These are phyloP conservation scores for Naganishia vaughanmartiniae DNA, from an alignment of 768 basidiomycete species.

Conservation along the genomic window DNA sequence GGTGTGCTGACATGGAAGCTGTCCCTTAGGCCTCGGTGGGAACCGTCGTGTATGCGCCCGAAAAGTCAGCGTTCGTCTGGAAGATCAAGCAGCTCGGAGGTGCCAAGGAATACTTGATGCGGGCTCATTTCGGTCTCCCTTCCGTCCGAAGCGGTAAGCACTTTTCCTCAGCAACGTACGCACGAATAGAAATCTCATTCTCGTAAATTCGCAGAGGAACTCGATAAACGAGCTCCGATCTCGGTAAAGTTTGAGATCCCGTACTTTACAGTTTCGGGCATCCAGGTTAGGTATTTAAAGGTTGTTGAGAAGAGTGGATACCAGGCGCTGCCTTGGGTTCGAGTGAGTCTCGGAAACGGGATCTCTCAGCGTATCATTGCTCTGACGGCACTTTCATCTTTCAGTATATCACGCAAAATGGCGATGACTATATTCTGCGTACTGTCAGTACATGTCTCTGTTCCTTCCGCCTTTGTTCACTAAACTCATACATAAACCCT, in stretches of 20 bases:
- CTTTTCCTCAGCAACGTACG: not conserved
- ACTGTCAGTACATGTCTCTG: constrained; percentile 33
- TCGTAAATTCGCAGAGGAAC: constrained; percentile 57
- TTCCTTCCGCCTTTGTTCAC: not conserved
- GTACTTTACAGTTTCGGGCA: constrained; percentile 88
- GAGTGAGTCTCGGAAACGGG: constrained; percentile 58
- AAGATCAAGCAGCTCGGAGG: constrained; percentile 98
- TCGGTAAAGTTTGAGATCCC: constrained; percentile 98
- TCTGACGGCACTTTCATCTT: not conserved
- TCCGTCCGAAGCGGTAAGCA: constrained; percentile 81
- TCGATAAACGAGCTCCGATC: constrained; percentile 87
- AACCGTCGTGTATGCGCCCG: constrained; percentile 92
- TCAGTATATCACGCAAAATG: constrained; percentile 51
- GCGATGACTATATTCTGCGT: constrained; percentile 53
- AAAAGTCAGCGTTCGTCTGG: constrained; percentile 98
- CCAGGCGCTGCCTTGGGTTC: constrained; percentile 64
- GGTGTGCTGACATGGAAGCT: not conserved
- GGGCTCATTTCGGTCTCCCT: constrained; percentile 94
- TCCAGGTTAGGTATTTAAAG: constrained; percentile 96
- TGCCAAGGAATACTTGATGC: constrained; percentile 93
- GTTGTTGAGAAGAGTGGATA: constrained; percentile 99
- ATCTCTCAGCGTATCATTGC: not conserved
- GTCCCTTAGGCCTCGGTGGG: constrained; percentile 78
- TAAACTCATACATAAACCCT: not conserved
- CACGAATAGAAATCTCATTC: not conserved